These are phyloP conservation scores for Penicillium sp. DNA, from an alignment of 2,329 filamentous ascomycete species.

Conservation along the genomic window DNA sequence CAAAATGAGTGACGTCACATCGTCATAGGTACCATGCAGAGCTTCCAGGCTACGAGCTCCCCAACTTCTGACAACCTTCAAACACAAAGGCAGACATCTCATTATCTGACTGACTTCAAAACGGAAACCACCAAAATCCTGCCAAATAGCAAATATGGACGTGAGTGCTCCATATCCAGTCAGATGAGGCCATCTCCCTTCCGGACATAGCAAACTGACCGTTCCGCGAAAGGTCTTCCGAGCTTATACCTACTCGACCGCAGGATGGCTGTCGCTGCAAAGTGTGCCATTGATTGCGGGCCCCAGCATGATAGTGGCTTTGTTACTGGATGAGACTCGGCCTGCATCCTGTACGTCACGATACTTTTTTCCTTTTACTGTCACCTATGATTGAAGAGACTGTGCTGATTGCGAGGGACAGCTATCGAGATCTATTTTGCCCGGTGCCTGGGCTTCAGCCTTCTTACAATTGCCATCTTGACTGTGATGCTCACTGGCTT, in stretches of 20 bases:
- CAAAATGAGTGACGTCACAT: conserved; percentile 18
- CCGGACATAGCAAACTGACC: neutral
- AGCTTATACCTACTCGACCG: conserved; percentile 48
- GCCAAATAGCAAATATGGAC: neutral
- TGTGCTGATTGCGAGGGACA: conserved; percentile 30
- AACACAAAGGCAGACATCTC: neutral
- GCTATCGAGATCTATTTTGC: conserved; percentile 73
- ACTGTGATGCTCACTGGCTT: conserved; percentile 70
- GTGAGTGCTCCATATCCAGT: neutral
- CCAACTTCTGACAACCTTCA: neutral
- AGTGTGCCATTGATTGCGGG: conserved; percentile 58
- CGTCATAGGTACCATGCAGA: neutral
- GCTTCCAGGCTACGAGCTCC: neutral
- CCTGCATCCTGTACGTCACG: conserved; percentile 53
- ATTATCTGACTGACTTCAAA: neutral
- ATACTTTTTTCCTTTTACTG: neutral
- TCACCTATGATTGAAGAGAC: neutral
- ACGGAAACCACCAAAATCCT: neutral
- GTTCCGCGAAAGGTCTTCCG: conserved; percentile 42
- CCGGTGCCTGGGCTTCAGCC: conserved; percentile 67
- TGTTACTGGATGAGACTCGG: conserved; percentile 60
- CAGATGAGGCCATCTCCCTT: neutral
- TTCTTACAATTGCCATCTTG: conserved; percentile 65
- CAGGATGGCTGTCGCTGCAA: conserved; percentile 48
- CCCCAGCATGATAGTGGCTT: conserved; percentile 62